Conservation (phyloP, 768 basidiomycete genomes). For the Podaxis sp. region DNA sequence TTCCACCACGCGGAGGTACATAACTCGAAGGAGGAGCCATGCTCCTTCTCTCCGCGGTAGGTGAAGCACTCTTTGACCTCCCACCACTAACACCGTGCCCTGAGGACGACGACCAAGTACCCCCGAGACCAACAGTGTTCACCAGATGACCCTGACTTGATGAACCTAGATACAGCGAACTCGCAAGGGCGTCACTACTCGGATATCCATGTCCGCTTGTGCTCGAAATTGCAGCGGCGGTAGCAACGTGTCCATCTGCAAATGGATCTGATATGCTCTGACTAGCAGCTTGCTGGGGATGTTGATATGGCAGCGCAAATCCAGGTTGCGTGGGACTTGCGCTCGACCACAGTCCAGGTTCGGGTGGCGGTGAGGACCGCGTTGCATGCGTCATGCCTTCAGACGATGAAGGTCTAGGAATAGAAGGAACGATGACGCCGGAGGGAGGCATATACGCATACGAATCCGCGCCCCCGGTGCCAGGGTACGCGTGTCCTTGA, state of each 20-base stretch:
- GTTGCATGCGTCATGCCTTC: slow-evolving; percentile 11
- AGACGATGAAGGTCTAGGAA: slow-evolving; percentile 18
- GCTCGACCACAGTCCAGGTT: not conserved
- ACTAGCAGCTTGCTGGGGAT: not conserved
- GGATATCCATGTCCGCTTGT: slow-evolving; percentile 8
- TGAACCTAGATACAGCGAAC: not conserved
- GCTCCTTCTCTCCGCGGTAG: not conserved
- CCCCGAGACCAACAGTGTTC: not conserved
- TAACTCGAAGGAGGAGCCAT: slow-evolving; percentile 10
- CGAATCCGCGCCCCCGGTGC: not conserved
- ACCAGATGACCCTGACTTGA: slow-evolving; percentile 1
- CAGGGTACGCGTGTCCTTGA: not conserved
- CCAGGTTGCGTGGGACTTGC: not conserved
- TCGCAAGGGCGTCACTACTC: slow-evolving; percentile 2
- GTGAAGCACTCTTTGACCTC: slow-evolving; percentile 8
- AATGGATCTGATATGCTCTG: not conserved
- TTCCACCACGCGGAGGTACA: not conserved
- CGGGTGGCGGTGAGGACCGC: not conserved
- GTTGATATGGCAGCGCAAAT: not conserved
- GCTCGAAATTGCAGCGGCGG: not conserved
- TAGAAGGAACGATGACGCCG: slow-evolving; percentile 14
- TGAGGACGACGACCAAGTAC: slow-evolving; percentile 1
- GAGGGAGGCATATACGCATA: not conserved
- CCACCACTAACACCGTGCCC: not conserved
- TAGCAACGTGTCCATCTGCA: not conserved